phyloP scores from a whole-genome alignment of 768 basidiomycete genomes.

The Pluteus cervinus region DNA sequence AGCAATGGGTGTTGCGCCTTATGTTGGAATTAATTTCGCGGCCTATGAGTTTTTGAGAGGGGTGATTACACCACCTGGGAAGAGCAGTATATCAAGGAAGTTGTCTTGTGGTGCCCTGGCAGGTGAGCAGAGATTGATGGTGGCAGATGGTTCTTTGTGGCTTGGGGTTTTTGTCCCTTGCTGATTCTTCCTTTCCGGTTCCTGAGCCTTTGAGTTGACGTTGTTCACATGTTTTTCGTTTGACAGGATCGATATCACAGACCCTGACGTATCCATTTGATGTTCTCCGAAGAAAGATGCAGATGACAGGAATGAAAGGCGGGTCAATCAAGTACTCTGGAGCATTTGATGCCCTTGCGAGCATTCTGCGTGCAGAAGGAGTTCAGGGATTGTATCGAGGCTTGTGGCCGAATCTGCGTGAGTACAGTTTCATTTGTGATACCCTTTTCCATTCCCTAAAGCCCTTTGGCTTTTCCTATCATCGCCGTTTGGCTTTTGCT shows the following conservation, averaged over 20 bases:
- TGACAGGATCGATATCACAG: conserved; percentile 80
- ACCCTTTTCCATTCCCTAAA: no score
- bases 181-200: neutral
- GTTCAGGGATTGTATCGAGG: conserved; percentile 75
- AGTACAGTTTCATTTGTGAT: no score
- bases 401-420: conserved; percentile 84
- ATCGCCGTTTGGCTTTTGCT: no score
- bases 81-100: conserved; percentile 62
- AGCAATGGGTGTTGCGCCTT: conserved; percentile 85
- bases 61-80: conserved; percentile 75
- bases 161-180: neutral
- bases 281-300: conserved; percentile 92
- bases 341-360: conserved; percentile 69
- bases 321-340: conserved; percentile 68
- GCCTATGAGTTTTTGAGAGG: conserved; percentile 81
- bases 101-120: conserved; percentile 83
- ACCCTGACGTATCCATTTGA: conserved; percentile 96
- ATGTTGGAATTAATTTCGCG: conserved; percentile 91
- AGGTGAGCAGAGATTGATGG: conserved; percentile 35
- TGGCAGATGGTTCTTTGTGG: neutral
- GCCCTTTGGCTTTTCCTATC: no score
- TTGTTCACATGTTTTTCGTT: neutral
- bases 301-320: conserved; percentile 76
- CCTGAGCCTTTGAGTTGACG: neutral
- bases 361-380: conserved; percentile 72